These are phyloP conservation scores for Raddia guianensis DNA, from an alignment of 176 grass and related monocot species.

Conservation along the genomic window DNA sequence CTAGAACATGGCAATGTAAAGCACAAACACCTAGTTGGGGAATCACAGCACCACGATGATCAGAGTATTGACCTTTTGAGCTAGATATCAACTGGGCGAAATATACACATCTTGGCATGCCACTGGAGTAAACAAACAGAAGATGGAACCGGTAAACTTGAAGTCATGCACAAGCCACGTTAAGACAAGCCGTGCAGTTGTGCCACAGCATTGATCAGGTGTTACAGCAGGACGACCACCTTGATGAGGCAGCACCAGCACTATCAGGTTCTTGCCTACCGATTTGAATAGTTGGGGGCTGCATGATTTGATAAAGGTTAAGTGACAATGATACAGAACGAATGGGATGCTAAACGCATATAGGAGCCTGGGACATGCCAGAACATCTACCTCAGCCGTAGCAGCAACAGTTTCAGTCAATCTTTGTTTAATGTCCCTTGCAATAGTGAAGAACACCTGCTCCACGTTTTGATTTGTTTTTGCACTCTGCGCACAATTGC, in stretches of 20 bases:
- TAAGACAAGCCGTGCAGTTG: conserved; percentile 22
- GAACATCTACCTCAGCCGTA: conserved; percentile 56
- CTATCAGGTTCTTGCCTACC: conserved; percentile 56
- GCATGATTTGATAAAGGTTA: conserved; percentile 36
- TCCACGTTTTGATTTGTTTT: conserved; percentile 94
- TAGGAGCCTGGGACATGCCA: neutral
- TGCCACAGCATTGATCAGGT: conserved; percentile 37
- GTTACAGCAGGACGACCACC: conserved; percentile 75
- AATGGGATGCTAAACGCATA: neutral
- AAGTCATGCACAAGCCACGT: conserved; percentile 9
- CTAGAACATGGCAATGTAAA: conserved; percentile 25
- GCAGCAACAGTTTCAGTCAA: conserved; percentile 68
- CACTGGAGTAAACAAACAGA: conserved; percentile 18
- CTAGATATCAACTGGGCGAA: conserved; percentile 38
- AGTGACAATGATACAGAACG: neutral
- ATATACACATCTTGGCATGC: conserved; percentile 55
- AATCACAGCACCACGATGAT: conserved; percentile 25
- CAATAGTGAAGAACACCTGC: conserved; percentile 85
- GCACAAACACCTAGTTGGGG: conserved; percentile 17
- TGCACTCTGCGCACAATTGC: conserved; percentile 62
- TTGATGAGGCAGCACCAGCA: conserved; percentile 33
- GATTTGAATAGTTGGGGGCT: conserved; percentile 72
- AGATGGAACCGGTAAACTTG: conserved; percentile 18
- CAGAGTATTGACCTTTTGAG: conserved; percentile 28
- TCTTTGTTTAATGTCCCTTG: conserved; percentile 86